Conservation (phyloP, 345 rosid genomes). For the Clarkia xantiana region DNA sequence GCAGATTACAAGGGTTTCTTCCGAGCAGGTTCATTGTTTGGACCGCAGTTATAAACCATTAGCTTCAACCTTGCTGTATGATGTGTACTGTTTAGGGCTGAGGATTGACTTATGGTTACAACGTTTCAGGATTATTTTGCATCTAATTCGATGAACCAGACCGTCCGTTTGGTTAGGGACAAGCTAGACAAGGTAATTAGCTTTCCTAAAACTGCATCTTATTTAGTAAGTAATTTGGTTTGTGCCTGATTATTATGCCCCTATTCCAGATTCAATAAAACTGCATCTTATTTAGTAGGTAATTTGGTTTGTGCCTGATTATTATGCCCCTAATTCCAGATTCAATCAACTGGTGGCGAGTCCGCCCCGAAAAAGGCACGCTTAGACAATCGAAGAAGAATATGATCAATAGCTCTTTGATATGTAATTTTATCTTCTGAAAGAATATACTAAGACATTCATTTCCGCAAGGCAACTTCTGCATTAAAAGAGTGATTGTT, state of each 20-base stretch:
- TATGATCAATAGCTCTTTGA: no score
- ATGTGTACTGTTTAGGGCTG: background rate
- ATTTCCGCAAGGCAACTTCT: no score
- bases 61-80: background rate
- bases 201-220: background rate
- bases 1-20: conserved; percentile 3
- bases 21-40: conserved; percentile 1
- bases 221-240: background rate
- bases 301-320: background rate
- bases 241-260: background rate
- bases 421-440: no score
- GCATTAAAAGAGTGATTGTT: no score
- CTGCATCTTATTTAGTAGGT: background rate
- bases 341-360: conserved; percentile 42
- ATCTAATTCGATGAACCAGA: conserved; percentile 70
- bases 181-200: conserved; percentile 64
- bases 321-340: conserved; percentile 21
- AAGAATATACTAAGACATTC: no score
- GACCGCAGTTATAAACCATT: background rate
- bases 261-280: conserved; percentile 39
- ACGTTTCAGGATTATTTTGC: conserved; percentile 62
- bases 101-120: conserved; percentile 3
- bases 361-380: conserved; percentile 45
- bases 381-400: conserved; percentile 52
- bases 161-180: conserved; percentile 53